These are phyloP conservation scores for Afroboletus lepidellus DNA, from an alignment of 1,284 basidiomycete genomes.

Conservation along the genomic window DNA sequence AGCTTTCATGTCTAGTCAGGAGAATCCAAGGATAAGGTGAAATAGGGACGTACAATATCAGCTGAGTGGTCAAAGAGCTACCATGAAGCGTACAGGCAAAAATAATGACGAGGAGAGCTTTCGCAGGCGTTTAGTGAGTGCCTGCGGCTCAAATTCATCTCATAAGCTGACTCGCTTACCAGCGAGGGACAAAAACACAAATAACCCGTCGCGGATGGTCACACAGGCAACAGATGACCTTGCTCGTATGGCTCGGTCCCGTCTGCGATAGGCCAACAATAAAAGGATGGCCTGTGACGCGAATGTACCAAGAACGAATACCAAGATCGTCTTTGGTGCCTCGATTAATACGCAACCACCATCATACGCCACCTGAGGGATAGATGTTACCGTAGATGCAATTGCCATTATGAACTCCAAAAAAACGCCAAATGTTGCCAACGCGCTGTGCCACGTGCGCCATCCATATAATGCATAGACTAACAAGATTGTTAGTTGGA, in stretches of 20 bases:
- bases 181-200: slow-evolving; percentile 17
- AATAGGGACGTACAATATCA: slow-evolving; percentile 12
- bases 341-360: slow-evolving; percentile 10
- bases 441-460: background rate
- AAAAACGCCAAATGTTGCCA: slow-evolving; percentile 10
- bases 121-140: background rate
- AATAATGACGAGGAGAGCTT: slow-evolving; percentile 4
- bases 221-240: slow-evolving; percentile 11
- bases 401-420: slow-evolving; percentile 5
- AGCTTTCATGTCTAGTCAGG: slow-evolving; percentile 14
- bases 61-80: slow-evolving; percentile 8
- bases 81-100: slow-evolving; percentile 3
- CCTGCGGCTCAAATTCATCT: background rate
- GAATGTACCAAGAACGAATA: slow-evolving; percentile 11
- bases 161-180: slow-evolving; percentile 9
- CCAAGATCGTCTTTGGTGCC: slow-evolving; percentile 10
- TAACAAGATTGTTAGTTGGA: slow-evolving; percentile 1
- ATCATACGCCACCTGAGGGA: slow-evolving; percentile 15
- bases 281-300: slow-evolving; percentile 20
- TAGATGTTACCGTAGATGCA: background rate
- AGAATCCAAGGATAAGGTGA: background rate
- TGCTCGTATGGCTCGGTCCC: background rate
- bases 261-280: slow-evolving; percentile 20
- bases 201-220: slow-evolving; percentile 27
- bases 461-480: slow-evolving; percentile 22